Percentiles rank a stretch among this genome's conserved stretches.
phyloP scores from a whole-genome alignment of 805 yeast genomes.

The Ogataea salicorniae region DNA sequence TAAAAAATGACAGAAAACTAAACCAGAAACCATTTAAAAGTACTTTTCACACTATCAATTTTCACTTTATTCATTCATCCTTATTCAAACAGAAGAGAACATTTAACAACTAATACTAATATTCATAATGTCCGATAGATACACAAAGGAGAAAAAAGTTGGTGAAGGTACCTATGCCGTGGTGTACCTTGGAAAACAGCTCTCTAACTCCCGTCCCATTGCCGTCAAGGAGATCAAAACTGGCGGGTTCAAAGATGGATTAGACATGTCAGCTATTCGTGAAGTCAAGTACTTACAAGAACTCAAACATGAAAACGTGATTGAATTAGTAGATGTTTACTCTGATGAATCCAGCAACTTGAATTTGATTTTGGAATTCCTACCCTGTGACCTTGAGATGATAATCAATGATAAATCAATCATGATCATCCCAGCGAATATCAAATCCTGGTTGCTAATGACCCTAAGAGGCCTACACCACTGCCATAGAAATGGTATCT shows the following conservation, averaged over 20 bases:
- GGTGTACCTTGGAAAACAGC: conserved; percentile 77
- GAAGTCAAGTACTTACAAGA: conserved; percentile 89
- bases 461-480: conserved; percentile 92
- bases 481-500: conserved; percentile 84
- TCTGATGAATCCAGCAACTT: conserved; percentile 56
- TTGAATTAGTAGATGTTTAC: conserved; percentile 85
- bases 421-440: conserved; percentile 78
- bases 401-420: conserved; percentile 74
- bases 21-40: too few species aligned
- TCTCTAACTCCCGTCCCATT: conserved; percentile 50
- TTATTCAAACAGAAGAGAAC: too few species aligned
- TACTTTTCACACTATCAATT: too few species aligned
- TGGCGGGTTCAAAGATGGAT: conserved; percentile 89
- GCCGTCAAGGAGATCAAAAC: conserved; percentile 96
- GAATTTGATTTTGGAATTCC: conserved; percentile 85
- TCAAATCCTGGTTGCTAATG: conserved; percentile 93
- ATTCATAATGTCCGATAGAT: conserved; percentile 19
- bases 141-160: conserved; percentile 66
- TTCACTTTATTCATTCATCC: too few species aligned
- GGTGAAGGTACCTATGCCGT: conserved; percentile 99
- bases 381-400: conserved; percentile 89
- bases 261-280: conserved; percentile 96
- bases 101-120: not conserved
- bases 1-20: too few species aligned
- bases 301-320: conserved; percentile 70